Evolutionary conservation across 1,139 yeast species (phyloP), one percentile per base, ranked within the genome.

Genomic region (Suhomyces ambrosiae): DNA sequence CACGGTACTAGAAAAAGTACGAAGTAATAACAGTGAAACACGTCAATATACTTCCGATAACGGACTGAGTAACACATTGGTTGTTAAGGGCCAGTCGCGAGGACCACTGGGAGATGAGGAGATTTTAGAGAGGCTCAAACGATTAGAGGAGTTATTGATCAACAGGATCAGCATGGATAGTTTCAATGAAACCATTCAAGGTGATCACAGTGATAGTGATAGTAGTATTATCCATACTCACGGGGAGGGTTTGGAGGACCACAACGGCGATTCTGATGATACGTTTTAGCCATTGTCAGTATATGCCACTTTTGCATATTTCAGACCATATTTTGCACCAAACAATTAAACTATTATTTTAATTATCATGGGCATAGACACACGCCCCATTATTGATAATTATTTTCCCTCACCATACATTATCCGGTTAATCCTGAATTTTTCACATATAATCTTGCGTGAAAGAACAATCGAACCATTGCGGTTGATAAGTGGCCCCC

Each of bases 1-100:
- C 32, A 32, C 29, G 25, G 32, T 27, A 18, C 34, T 40, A 25
- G 50, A 41, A 19, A 48, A 45, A 32, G 45, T 45, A n/a, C 36
- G 41, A 13, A 46, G 46, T 18, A 46, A 45, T 35, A 46, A 43
- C 33, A 47, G 49, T 21, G 50, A 45, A 13, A 32, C 41, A 10
- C 35, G 39, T 7, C 38, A 39, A 8, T 41, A 25, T 19, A 35
- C 34, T 17, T 30, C 30, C 4, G 42, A 36, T 10, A 22, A 34
- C 33, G 38, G 31, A 16, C 38, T 35, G 38, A 31, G 32, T 13
- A 35, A 27, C 17, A 35, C 38, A 10, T 35, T 35, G 38, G 38
- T 35, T 30, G 35, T 17, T 24, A 35, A 35, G 32, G 24, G 28
- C 28, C 25, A 14, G 9, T 3, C 19, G 12, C 16, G 34, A 11